Evolutionary conservation across 257 asterid species (phyloP), one percentile per base, ranked within the genome.

Genomic region (Eustoma russellianum): DNA sequence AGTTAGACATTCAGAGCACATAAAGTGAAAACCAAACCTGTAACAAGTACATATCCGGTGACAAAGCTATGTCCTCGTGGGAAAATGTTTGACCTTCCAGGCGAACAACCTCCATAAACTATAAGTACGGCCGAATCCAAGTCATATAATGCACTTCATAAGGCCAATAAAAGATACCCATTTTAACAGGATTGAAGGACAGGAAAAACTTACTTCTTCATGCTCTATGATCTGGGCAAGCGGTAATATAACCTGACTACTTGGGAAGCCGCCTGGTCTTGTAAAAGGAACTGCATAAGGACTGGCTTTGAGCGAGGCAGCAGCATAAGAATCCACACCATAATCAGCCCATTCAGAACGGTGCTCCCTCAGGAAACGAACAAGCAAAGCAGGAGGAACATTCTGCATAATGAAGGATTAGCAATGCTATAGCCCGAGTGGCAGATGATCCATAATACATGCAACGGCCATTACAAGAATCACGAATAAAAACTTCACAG

Each of bases 331-430:
- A 48, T 88, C 97, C 18, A 88, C 83, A 8, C 86, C 93, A 56
- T 82, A 77, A 69, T 88, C 97, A 11, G 95, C 88, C 97, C 97
- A 88, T 56, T 88, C 97, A 0, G 94, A 80, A 28, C 97, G 91
- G 56, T 85, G 97, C 76, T 88, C 95, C 64, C 97, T 72, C 51
- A 88, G 77, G 70, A 88, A 88, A 51, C 86, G 88, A 53, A 85
- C 81, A 40, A 88, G 94, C 63, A 80, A 68, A 60, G 95, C 86
- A 52, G 97, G 95, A 4, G 94, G 79, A 52, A 88, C 95, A 70
- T 79, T 76, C 95, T 88, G 66, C 57, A n/a, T 51, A 49, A 2
- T 0, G 33, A 43, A 66, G 24, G 13, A 66, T 7, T 33, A 57
- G 8, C 14, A 30, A 53, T 5, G 50, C 47, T 6, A 55, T 12